Percentiles rank a stretch among this genome's conserved stretches.
phyloP scores from a whole-genome alignment of 2,329 filamentous ascomycete species.

The Cytospora mali region DNA sequence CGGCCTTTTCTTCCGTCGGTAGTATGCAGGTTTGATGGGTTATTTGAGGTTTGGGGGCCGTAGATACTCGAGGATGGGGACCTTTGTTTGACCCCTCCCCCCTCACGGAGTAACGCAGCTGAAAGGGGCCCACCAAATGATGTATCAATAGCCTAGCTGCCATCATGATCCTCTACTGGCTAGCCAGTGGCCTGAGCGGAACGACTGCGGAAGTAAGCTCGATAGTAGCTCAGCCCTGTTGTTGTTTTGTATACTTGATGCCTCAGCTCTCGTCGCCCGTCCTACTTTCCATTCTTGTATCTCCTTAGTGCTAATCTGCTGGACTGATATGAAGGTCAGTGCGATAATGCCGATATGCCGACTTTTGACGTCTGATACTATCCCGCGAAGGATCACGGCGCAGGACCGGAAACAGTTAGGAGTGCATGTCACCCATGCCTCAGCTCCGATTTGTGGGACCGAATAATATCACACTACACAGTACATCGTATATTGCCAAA shows the following conservation, averaged over 20 bases:
- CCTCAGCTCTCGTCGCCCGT: background rate
- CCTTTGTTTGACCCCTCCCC: background rate
- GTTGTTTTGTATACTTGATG: background rate
- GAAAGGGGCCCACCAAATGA: background rate
- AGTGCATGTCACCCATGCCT: background rate
- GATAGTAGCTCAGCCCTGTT: background rate
- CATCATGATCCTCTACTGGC: background rate
- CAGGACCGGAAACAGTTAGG: conserved; percentile 11
- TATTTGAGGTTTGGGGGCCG: background rate
- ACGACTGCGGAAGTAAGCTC: background rate
- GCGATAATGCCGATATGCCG: background rate
- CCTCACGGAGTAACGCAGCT: background rate
- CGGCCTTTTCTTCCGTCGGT: too few relatives aligned
- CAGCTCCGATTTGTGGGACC: conserved; percentile 11
- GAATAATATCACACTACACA: background rate
- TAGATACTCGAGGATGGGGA: background rate
- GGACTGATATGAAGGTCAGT: background rate
- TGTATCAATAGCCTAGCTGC: background rate
- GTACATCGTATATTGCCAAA: background rate
- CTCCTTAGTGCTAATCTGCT: background rate
- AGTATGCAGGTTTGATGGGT: background rate
- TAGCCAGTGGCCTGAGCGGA: background rate
- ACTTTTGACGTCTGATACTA: conserved; percentile 6
- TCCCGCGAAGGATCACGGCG: conserved; percentile 5
- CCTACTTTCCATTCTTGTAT: background rate